Evolutionary conservation across 2,329 filamentous ascomycete species (phyloP).

Genomic region (Fusarium anthophilum): DNA sequence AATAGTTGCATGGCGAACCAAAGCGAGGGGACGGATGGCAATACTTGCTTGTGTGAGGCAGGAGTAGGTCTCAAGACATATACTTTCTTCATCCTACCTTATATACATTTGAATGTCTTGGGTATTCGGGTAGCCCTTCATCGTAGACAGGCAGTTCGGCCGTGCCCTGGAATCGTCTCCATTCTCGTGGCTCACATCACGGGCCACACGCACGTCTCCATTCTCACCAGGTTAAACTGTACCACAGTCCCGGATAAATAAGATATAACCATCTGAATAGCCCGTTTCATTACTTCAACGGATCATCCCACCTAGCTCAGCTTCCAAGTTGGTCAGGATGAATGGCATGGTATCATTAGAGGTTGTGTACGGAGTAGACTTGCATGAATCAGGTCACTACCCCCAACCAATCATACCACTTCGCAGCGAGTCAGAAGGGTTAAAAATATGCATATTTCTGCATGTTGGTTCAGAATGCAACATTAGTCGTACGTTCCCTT

Average conservation of each 20-base stretch:
- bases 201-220: too few species aligned
- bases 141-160: background rate
- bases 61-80: background rate
- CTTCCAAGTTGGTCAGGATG: background rate
- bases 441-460: background rate
- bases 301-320: background rate
- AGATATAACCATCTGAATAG: background rate
- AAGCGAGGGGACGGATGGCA: background rate
- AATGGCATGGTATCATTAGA: too few species aligned
- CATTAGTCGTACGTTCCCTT: background rate
- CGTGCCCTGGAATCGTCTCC: too few species aligned
- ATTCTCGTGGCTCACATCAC: too few species aligned
- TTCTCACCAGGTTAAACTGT: too few species aligned
- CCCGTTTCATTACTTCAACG: too few species aligned
- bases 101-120: background rate
- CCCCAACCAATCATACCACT: background rate
- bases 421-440: background rate
- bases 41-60: too few species aligned
- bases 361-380: background rate
- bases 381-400: background rate
- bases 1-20: background rate
- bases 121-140: background rate
- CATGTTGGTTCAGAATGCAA: background rate
- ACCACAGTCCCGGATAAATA: background rate
- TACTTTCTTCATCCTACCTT: background rate